Evolutionary conservation across 352 stramenopile species (phyloP).

Genomic region (Aphanomyces stellatus): DNA sequence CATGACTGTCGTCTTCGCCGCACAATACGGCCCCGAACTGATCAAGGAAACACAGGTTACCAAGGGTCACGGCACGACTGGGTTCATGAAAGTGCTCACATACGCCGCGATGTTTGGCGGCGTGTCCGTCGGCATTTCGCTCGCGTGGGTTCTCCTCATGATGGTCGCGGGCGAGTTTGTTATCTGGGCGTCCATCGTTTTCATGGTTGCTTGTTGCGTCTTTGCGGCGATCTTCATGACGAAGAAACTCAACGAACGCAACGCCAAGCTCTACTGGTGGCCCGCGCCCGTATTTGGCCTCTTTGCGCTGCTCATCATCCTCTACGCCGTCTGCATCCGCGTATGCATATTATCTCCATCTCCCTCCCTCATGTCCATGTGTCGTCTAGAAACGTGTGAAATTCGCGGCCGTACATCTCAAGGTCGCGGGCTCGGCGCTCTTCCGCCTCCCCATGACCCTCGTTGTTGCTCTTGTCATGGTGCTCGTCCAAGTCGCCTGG

Average conservation of each 20-base stretch:
- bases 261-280: conserved; percentile 42
- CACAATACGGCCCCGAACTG: background rate
- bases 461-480: conserved; percentile 71
- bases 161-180: conserved; percentile 35
- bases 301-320: conserved; percentile 35
- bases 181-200: conserved; percentile 45
- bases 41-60: conserved; percentile 32
- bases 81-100: conserved; percentile 44
- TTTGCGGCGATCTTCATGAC: conserved; percentile 38
- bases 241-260: conserved; percentile 34
- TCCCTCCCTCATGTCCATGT: background rate
- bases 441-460: conserved; percentile 80
- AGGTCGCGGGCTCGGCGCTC: conserved; percentile 79
- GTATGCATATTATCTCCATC: conserved; percentile 24
- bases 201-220: conserved; percentile 28
- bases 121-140: conserved; percentile 47
- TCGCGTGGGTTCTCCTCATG: conserved; percentile 73
- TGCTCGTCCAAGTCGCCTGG: conserved; percentile 82
- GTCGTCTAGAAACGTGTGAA: conserved; percentile 64
- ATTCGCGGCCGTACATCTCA: conserved; percentile 87
- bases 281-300: conserved; percentile 32
- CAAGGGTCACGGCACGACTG: conserved; percentile 31
- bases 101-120: conserved; percentile 44
- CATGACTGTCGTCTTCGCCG: conserved; percentile 11
- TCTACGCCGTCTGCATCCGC: conserved; percentile 52